Evolutionary conservation across 106 monocot genomes (phyloP).

Genomic region (Phalaenopsis aphrodite): DNA sequence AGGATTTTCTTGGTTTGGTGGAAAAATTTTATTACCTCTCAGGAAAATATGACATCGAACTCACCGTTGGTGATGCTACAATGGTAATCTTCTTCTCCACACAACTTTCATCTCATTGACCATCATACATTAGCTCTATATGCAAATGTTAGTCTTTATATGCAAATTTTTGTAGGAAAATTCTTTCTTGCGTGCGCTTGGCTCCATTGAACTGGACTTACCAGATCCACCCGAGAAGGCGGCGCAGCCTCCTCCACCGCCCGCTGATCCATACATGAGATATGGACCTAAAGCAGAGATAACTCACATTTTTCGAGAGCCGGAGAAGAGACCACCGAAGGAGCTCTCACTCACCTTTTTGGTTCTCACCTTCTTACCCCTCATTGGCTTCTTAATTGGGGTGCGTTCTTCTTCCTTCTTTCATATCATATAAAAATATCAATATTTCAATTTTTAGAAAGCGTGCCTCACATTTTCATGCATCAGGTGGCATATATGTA

Average conservation of each 20-base stretch:
- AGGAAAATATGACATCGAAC: slow-evolving; percentile 83
- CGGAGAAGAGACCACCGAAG: slow-evolving; percentile 81
- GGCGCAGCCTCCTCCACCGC: slow-evolving; percentile 55
- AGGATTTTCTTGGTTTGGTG: slow-evolving; percentile 95
- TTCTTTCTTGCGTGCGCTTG: slow-evolving; percentile 57
- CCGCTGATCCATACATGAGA: slow-evolving; percentile 53
- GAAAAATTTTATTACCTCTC: slow-evolving; percentile 92
- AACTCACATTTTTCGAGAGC: slow-evolving; percentile 77
- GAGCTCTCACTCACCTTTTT: slow-evolving; percentile 80
- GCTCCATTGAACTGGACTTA: slow-evolving; percentile 73
- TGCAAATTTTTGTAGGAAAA: slow-evolving; percentile 57
- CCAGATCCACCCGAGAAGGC: slow-evolving; percentile 91
- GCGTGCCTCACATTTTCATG: no score
- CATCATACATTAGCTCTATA: not conserved
- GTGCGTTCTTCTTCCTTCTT: slow-evolving; percentile 29
- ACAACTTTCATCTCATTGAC: not conserved
- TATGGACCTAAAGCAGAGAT: slow-evolving; percentile 82
- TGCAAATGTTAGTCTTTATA: slow-evolving; percentile 1
- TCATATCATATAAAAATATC: not conserved
- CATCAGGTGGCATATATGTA: no score
- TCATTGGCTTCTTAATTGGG: slow-evolving; percentile 71
- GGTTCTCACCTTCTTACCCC: slow-evolving; percentile 58
- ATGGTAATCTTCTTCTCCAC: slow-evolving; percentile 47
- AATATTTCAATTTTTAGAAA: no score
- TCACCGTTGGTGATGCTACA: slow-evolving; percentile 75